Base-by-base conservation (phyloP, 345 rosid genomes). In the Linum trigynum region DNA sequence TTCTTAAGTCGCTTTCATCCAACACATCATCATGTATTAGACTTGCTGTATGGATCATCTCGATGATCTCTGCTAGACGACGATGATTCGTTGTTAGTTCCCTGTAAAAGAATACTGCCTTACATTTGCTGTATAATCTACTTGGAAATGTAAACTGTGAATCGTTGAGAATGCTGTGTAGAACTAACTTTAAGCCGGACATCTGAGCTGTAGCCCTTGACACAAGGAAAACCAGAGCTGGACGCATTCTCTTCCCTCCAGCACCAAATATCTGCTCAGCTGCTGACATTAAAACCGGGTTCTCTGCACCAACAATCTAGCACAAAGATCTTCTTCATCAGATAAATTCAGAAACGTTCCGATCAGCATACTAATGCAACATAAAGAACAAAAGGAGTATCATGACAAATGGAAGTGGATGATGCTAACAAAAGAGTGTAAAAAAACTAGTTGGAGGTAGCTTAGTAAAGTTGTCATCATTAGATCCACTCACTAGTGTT, bases 21-120 rank as follows among this genome's bases (percentile, higher is more conserved):
- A 94, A 76, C 51, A 94, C 97, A 74, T 90, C 99, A 51, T 94
- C 99, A 32, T 94, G 97, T 57, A 94, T 94, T 81, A 94, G 87
- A 74, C 99, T 94, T 43, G 99, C 99, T 2, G 99, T 88, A 64
- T 94, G 99, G 72, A 94, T 90, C 97, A 94, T 88, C 79, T 94
- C 99, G 62, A 90, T 94, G 69, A 94, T 94, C 83, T 94, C 99
- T 39, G 95, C 99, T 67, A 94, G 78, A 59, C 87, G 99, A 23
- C 85, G 80, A 81, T 88, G 97, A 72, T 94, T 84, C 39, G 74
- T 66, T 0, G 92, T 90, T 65, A 88, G 88, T 65, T 88, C 97
- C 77, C 99, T 88, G 82, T 43, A 72, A 62, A 55, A 41, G 65
- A 56, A 63, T 39, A 72, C 57, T 53, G 41, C 12, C 59, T 64